Evolutionary conservation across 495 filamentous ascomycete species (phyloP).

Genomic region (Clavariopsis aquatica): DNA sequence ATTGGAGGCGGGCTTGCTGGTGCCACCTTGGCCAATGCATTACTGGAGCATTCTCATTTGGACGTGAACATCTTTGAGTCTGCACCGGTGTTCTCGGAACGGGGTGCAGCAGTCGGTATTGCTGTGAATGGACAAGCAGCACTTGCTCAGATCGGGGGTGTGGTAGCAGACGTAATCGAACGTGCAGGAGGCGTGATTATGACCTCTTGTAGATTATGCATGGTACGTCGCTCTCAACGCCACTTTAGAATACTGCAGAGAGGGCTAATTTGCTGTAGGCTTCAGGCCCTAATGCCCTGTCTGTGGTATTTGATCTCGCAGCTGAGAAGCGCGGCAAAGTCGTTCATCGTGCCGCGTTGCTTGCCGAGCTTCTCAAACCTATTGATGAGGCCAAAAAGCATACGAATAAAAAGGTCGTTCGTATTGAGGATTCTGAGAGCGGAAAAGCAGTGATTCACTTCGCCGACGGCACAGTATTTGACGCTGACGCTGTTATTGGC

Average conservation of each 20-base stretch:
- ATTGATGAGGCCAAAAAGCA: constrained; percentile 6
- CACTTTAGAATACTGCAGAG: background rate
- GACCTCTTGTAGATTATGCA: constrained; percentile 20
- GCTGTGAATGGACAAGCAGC: constrained; percentile 23
- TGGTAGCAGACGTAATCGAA: constrained; percentile 5
- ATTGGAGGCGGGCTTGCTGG: constrained; percentile 45
- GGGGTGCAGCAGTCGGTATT: constrained; percentile 40
- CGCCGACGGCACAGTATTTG: constrained; percentile 9
- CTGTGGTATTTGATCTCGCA: constrained; percentile 15
- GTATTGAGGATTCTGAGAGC: constrained; percentile 10
- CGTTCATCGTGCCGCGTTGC: constrained; percentile 18
- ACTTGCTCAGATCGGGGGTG: constrained; percentile 8
- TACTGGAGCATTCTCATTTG: constrained; percentile 42
- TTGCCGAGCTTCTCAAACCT: constrained; percentile 12
- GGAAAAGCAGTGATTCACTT: background rate
- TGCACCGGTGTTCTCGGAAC: constrained; percentile 40
- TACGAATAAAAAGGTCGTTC: constrained; percentile 13
- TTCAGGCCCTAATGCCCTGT: constrained; percentile 7
- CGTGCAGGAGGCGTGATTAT: constrained; percentile 27
- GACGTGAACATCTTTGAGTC: constrained; percentile 44
- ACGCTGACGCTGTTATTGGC: constrained; percentile 20
- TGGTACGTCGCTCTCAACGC: background rate
- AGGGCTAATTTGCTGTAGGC: background rate
- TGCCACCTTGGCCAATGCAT: constrained; percentile 38
- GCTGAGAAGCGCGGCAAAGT: constrained; percentile 25